phyloP scores from a whole-genome alignment of 1,139 yeast genomes.

The Dujonia santamariae region DNA sequence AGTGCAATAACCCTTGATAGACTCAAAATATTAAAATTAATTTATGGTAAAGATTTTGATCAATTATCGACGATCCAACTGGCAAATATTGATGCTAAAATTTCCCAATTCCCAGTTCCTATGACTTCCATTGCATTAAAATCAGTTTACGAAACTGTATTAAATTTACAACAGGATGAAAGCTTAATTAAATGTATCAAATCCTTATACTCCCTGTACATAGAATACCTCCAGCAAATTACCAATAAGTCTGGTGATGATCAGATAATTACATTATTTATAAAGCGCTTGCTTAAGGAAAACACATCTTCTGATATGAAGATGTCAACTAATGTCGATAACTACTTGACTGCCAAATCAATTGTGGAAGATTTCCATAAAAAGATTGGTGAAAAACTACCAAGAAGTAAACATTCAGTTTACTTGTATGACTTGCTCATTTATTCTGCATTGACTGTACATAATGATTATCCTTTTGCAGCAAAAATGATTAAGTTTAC shows the following conservation, averaged over 20 bases:
- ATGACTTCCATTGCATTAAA: conserved; percentile 1
- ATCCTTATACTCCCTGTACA: conserved; percentile 1
- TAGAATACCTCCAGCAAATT: background rate
- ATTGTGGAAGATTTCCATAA: conserved; percentile 24
- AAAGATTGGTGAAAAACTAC: conserved; percentile 9
- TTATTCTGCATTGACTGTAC: conserved; percentile 24
- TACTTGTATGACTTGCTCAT: conserved; percentile 32
- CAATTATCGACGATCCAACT: conserved; percentile 18
- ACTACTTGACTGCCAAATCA: conserved; percentile 28
- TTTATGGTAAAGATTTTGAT: conserved; percentile 20
- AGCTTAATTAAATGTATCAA: background rate
- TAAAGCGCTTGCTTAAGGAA: conserved; percentile 26
- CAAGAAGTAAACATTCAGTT: conserved; percentile 14
- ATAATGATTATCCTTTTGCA: conserved; percentile 36
- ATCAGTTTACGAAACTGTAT: conserved; percentile 18
- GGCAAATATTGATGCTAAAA: conserved; percentile 30
- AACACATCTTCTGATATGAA: conserved; percentile 21
- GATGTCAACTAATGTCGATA: conserved; percentile 15
- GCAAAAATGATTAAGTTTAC: conserved; percentile 25
- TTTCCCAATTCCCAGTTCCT: conserved; percentile 11
- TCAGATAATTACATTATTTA: conserved; percentile 25
- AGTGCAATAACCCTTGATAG: conserved; percentile 23
- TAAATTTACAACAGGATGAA: conserved; percentile 7
- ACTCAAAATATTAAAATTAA: conserved; percentile 21
- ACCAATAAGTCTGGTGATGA: conserved; percentile 16